Evolutionary conservation across 352 stramenopile genomes (phyloP), one percentile per base, ranked within the genome.

Genomic region (Phytophthora brassicae): DNA sequence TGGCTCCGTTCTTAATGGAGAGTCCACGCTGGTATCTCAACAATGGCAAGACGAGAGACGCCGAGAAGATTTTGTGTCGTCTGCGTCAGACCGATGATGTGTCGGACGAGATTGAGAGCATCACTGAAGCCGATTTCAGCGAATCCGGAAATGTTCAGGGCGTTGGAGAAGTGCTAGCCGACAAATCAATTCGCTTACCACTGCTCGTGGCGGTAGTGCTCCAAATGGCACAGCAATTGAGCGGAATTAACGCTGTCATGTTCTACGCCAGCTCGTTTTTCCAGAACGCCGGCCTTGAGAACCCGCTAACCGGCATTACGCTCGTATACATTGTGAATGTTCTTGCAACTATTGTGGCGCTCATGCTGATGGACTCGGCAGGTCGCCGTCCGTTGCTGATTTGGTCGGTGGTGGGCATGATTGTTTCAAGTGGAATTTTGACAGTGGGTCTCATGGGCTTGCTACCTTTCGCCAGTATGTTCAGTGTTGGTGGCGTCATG

Each of bases 261-360:
- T 90, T 89, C 64, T 90, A 90, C 74, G 79, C 81, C 0, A 90
- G 73, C 43, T 84, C 74, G 26, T 90, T 90, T 47, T 88, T 90
- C 60, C 55, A 81, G 60, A 84, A 72, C 35, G 81, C 86, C 0
- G 77, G 81, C 0, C 59, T 90, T 24, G 60, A 81, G 28, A 74
- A 90, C 55, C 79, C 81, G 22, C 68, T 89, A 11, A 62, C 82
- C 7, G 81, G 81, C 6, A 77, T 84, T 14, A 79, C 66, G n/a
- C 58, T 90, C 12, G 81, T 90, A 5, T 85, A 82, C 49, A 68
- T 79, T 4, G 71, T 90, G 20, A 90, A 90, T 36, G 81, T 90
- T 0, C 60, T 90, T 24, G 82, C 81, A 24, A 90, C 81, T 0
- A 72, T 83, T 22, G 81, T 90, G 9, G 79, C 81, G 16, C 72